These are phyloP conservation scores for Novymonas esmeraldas DNA, from an alignment of 208 protist genomes.

Conservation along the genomic window DNA sequence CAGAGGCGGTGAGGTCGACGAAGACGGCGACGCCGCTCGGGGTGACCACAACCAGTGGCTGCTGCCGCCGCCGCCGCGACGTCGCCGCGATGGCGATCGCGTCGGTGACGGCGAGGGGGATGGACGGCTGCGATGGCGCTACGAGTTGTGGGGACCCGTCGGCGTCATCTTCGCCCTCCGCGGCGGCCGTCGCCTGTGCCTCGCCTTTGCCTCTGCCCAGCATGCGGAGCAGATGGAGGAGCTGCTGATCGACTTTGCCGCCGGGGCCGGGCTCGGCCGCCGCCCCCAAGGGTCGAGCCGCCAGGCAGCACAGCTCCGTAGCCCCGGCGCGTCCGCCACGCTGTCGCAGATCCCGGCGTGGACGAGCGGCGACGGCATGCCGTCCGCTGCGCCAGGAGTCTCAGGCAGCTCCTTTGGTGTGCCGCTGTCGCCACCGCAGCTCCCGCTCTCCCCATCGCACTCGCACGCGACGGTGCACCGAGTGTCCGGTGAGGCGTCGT, in stretches of 20 bases:
- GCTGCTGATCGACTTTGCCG: slow-evolving; percentile 18
- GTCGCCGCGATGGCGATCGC: neutral
- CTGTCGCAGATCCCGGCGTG: neutral
- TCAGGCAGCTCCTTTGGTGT: too few relatives aligned
- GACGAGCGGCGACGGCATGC: neutral
- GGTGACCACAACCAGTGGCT: neutral
- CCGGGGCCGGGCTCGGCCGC: neutral
- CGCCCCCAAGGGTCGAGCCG: too few relatives aligned
- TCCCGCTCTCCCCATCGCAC: neutral
- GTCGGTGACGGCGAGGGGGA: neutral
- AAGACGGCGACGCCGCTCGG: neutral
- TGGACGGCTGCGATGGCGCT: slow-evolving; percentile 26
- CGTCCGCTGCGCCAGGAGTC: neutral
- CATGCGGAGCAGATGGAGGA: slow-evolving; percentile 27
- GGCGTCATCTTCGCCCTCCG: slow-evolving; percentile 35
- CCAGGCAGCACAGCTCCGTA: neutral
- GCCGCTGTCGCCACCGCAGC: neutral
- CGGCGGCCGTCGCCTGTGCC: slow-evolving; percentile 31
- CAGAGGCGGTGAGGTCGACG: too few relatives aligned
- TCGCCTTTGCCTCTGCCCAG: slow-evolving; percentile 29
- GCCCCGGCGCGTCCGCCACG: neutral
- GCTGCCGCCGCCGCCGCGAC: neutral
- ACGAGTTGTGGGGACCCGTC: slow-evolving; percentile 45
- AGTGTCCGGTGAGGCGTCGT: neutral
- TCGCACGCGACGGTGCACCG: neutral